These are phyloP conservation scores for Sporothrix inflata DNA, from an alignment of 2,329 filamentous ascomycete genomes.

Conservation along the genomic window DNA sequence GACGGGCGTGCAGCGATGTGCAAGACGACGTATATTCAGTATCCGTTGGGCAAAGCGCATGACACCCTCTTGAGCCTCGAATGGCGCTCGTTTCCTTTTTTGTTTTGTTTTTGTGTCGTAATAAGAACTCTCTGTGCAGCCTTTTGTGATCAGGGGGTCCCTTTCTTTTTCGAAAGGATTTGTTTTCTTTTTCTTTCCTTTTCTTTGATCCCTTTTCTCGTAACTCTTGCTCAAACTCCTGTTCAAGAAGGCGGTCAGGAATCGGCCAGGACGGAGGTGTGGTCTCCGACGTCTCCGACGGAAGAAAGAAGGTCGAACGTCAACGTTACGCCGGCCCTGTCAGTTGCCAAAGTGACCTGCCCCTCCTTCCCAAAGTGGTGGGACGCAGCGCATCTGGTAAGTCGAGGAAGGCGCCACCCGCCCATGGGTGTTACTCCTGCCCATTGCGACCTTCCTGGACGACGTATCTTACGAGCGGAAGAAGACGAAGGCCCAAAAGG, in stretches of 20 bases:
- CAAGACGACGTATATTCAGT: conserved; percentile 15
- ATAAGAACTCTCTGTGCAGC: not conserved
- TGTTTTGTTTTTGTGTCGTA: not conserved
- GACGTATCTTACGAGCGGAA: not conserved
- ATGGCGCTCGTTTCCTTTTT: not conserved
- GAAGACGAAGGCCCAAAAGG: too few relatives aligned
- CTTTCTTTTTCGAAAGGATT: not conserved
- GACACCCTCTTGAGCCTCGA: not conserved
- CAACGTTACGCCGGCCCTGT: not conserved
- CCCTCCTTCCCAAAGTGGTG: conserved; percentile 19
- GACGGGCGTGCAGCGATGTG: not conserved
- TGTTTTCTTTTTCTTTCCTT: not conserved
- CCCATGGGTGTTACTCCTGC: not conserved
- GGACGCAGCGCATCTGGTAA: not conserved
- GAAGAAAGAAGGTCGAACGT: not conserved
- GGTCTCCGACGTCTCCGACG: not conserved
- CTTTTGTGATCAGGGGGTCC: not conserved
- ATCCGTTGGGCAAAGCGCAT: not conserved
- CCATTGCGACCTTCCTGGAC: conserved; percentile 2
- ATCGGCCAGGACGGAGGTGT: not conserved
- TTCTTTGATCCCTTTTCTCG: not conserved
- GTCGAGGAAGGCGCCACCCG: not conserved
- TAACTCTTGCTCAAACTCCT: not conserved
- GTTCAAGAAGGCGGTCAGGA: not conserved
- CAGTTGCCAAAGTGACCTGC: not conserved